phyloP scores from a whole-genome alignment of 148 eudicot species.

The Rheum nobile region DNA sequence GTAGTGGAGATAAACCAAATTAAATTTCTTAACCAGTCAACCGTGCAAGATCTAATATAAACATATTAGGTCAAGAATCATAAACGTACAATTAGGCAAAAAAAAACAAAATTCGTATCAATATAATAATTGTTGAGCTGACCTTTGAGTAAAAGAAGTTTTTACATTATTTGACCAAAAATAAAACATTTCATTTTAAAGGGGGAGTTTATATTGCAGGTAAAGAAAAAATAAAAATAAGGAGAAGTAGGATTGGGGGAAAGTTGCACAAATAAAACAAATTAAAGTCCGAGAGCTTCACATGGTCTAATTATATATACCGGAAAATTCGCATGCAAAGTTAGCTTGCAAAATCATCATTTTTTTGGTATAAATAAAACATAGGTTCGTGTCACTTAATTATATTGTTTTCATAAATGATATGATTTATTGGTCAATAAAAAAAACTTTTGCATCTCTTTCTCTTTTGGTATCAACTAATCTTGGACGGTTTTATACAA shows the following conservation, averaged over 20 bases:
- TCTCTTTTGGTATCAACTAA: background rate
- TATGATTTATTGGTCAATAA: background rate
- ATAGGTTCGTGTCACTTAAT: background rate
- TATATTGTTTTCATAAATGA: background rate
- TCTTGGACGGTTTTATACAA: background rate
- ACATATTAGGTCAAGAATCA: background rate
- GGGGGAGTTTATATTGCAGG: background rate
- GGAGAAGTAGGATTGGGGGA: background rate
- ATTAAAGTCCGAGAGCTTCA: background rate
- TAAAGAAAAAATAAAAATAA: background rate
- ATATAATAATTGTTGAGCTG: background rate
- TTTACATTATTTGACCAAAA: background rate
- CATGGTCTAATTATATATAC: background rate
- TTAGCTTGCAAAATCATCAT: background rate
- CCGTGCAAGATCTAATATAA: background rate
- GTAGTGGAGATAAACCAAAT: background rate
- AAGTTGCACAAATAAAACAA: background rate
- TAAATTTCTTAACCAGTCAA: background rate
- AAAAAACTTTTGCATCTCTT: background rate
- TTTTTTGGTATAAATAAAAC: background rate
- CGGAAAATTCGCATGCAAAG: background rate
- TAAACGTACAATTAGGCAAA: background rate
- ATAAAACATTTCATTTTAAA: background rate
- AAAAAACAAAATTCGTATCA: background rate
- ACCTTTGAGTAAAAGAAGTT: background rate